Base-by-base conservation (phyloP, 441 rosid genomes). In the Daphne laureola region DNA sequence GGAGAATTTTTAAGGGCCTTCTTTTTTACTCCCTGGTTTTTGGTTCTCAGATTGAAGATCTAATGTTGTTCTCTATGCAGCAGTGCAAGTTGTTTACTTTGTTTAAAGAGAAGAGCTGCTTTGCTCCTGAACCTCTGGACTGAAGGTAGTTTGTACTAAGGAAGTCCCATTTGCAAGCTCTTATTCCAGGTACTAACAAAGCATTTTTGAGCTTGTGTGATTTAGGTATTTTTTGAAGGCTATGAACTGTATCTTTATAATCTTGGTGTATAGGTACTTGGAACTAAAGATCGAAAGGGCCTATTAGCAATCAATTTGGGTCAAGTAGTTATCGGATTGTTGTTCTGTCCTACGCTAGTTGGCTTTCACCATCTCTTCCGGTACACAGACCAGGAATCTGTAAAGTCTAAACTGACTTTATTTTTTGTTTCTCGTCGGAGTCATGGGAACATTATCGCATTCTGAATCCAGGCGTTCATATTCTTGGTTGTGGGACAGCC, bases 401-500 rank as follows among this genome's bases (percentile, higher is more conserved):
- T 70, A 44, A 78, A 71, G 77, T 57, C 70, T 17, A 80, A 71
- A 61, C 70, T 60, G 3, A 72, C 69, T 54, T 79, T 63, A 18
- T 57, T 59, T 31, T 25, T 61, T 71, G 46, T 54, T 59, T 31
- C 61, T 55, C 40, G 77, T 56, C 52, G 67, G 48, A 59, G 53
- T 64, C 38, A 82, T 79, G 88, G 83, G 79, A 9, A 58, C 61
- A 57, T 13, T 62, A 27, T 65, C 61, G 5, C 66, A 73, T 55
- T 70, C 75, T 18, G 83, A 77, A 15, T 74, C 88, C 12, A 69
- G 69, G 58, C 72, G 85, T 51, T 52, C 71, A 62, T 79, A 82
- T 54, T 82, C 89, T 1, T 77, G 89, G 89, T 82, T 85, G 86
- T 77, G 89, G 89, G 82, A 81, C 72, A 79, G 89, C 73, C 89